Evolutionary conservation across 768 basidiomycete species (phyloP).

Genomic region (Goffeauzyma gilvescens): DNA sequence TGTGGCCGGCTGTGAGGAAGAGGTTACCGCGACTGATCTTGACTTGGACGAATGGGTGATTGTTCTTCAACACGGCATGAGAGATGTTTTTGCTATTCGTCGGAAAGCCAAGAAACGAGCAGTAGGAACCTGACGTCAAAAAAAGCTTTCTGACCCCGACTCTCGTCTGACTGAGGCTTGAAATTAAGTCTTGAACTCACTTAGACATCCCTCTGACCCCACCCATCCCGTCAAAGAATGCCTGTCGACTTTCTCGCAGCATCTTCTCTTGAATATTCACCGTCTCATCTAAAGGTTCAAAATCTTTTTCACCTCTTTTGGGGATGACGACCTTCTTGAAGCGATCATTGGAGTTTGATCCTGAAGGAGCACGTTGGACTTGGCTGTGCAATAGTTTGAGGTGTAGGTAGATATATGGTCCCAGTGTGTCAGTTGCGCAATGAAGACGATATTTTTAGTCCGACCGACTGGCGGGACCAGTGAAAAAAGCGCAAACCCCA

Average conservation of each 20-base stretch:
- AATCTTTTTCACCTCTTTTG: slow-evolving; percentile 93
- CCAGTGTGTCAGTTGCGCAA: too few relatives aligned
- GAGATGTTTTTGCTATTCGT: slow-evolving; percentile 28
- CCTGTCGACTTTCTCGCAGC: slow-evolving; percentile 56
- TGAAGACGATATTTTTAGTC: neutral
- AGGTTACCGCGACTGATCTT: slow-evolving; percentile 49
- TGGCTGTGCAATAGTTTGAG: slow-evolving; percentile 17
- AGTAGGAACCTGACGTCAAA: neutral
- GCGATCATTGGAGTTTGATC: slow-evolving; percentile 3
- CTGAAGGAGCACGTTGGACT: slow-evolving; percentile 16
- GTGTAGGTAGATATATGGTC: too few relatives aligned
- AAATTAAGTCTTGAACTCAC: slow-evolving; percentile 33
- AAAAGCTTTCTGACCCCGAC: too few relatives aligned
- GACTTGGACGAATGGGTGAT: slow-evolving; percentile 18
- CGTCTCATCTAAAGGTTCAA: slow-evolving; percentile 51
- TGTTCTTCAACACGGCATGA: slow-evolving; percentile 23
- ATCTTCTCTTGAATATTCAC: slow-evolving; percentile 49
- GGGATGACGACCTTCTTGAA: slow-evolving; percentile 45
- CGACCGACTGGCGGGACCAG: too few relatives aligned
- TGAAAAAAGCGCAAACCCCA: too few relatives aligned
- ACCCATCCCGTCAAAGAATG: slow-evolving; percentile 68
- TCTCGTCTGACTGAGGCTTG: neutral
- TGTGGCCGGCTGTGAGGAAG: slow-evolving; percentile 64
- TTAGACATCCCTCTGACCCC: slow-evolving; percentile 56
- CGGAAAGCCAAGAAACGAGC: neutral